Evolutionary conservation across 2,329 filamentous ascomycete species (phyloP).

Genomic region (Ceratocystis alfenasii): DNA sequence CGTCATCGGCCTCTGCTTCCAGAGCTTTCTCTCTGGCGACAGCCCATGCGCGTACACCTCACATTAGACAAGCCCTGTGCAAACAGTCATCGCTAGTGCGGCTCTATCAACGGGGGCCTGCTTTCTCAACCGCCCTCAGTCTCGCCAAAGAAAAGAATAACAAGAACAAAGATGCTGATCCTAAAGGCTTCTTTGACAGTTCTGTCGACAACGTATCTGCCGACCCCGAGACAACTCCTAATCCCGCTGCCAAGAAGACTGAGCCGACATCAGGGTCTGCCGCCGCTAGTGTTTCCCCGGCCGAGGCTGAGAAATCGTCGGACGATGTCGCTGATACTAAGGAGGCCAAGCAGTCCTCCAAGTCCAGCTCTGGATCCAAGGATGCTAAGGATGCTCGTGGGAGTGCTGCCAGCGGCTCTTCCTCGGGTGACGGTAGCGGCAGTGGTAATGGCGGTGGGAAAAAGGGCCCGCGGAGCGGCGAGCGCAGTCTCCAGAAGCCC

Average conservation of each 20-base stretch:
- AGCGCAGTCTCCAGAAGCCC: slow-evolving; percentile 73
- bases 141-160: slow-evolving; percentile 21
- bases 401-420: slow-evolving; percentile 45
- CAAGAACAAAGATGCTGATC: slow-evolving; percentile 31
- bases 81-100: slow-evolving; percentile 15
- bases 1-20: slow-evolving; percentile 2
- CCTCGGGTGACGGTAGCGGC: slow-evolving; percentile 25
- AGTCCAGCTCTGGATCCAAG: slow-evolving; percentile 17
- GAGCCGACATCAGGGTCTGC: slow-evolving; percentile 2
- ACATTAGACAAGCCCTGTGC: slow-evolving; percentile 17
- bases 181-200: slow-evolving; percentile 39
- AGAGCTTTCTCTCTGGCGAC: slow-evolving; percentile 17
- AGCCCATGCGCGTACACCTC: slow-evolving; percentile 11
- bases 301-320: slow-evolving; percentile 8
- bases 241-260: slow-evolving; percentile 23
- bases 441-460: slow-evolving; percentile 24
- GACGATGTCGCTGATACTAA: slow-evolving; percentile 5
- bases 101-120: slow-evolving; percentile 16
- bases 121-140: slow-evolving; percentile 19
- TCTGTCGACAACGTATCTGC: slow-evolving; percentile 39
- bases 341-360: slow-evolving; percentile 15
- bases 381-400: slow-evolving; percentile 42
- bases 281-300: background rate
- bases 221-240: slow-evolving; percentile 37
- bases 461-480: slow-evolving; percentile 41